These are phyloP conservation scores for Apophysomyces ossiformis DNA, from an alignment of 371 early-diverging fungal genomes.

Conservation along the genomic window DNA sequence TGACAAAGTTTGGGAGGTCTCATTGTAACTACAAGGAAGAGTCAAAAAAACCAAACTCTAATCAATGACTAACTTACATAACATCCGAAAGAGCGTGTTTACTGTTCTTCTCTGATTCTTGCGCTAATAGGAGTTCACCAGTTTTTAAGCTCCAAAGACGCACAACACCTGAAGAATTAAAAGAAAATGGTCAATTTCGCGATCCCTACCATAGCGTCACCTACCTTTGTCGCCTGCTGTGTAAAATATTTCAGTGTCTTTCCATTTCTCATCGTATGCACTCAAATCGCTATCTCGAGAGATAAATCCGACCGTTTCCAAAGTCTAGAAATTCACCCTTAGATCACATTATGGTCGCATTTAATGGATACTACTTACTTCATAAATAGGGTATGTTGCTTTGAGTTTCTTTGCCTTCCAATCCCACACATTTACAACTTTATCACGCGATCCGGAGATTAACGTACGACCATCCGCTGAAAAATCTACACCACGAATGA, in stretches of 20 bases:
- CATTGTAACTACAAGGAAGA: constrained; percentile 49
- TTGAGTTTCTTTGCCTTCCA: constrained; percentile 67
- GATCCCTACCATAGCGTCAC: not conserved
- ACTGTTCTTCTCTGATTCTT: constrained; percentile 65
- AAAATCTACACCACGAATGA: constrained; percentile 89
- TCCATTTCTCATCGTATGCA: constrained; percentile 43
- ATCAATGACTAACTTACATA: constrained; percentile 40
- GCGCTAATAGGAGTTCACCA: constrained; percentile 64
- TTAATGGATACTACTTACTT: constrained; percentile 28
- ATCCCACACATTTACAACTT: constrained; percentile 93
- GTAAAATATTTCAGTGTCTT: constrained; percentile 65
- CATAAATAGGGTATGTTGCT: constrained; percentile 89
- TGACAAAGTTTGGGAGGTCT: constrained; percentile 61
- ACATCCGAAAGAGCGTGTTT: constrained; percentile 72
- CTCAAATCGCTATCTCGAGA: constrained; percentile 39
- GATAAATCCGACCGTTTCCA: constrained; percentile 78
- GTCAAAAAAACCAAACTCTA: not conserved
- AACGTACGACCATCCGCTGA: constrained; percentile 74
- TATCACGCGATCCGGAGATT: constrained; percentile 93
- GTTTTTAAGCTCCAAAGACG: constrained; percentile 74
- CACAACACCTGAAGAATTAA: constrained; percentile 51
- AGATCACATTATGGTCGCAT: not conserved
- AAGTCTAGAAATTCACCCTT: constrained; percentile 28
- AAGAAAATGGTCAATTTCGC: not conserved
- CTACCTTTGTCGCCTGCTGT: constrained; percentile 85